Evolutionary conservation across 208 protist species (phyloP).

Genomic region (Acanthamoeba culbertsoni): DNA sequence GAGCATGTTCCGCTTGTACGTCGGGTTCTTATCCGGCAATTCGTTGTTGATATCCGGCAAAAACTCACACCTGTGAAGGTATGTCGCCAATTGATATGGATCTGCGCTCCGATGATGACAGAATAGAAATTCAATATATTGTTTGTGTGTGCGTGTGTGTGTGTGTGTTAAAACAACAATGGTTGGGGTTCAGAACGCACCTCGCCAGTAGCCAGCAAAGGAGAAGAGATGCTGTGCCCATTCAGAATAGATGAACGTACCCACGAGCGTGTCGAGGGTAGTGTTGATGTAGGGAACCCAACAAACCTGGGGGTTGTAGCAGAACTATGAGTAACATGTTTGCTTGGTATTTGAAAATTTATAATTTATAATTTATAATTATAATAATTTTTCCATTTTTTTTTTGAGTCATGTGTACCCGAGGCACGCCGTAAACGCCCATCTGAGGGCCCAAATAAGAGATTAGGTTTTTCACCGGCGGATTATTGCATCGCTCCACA

Average conservation of each 20-base stretch:
- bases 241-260: constrained; percentile 16
- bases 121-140: neutral
- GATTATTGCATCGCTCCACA: constrained; percentile 53
- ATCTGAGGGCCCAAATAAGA: constrained; percentile 23
- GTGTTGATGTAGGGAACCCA: neutral
- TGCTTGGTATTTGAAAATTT: too few species aligned
- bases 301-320: neutral
- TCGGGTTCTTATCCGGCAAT: neutral
- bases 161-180: neutral
- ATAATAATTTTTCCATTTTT: too few species aligned
- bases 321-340: neutral
- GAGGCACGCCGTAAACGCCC: constrained; percentile 52
- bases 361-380: too few species aligned
- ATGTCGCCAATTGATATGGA: constrained; percentile 35
- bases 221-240: constrained; percentile 29
- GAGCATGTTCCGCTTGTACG: constrained; percentile 37
- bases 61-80: constrained; percentile 6
- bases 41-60: constrained; percentile 59
- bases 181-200: neutral
- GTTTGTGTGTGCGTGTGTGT: neutral
- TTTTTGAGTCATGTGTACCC: too few species aligned
- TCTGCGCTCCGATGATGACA: too few species aligned
- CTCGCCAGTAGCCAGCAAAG: constrained; percentile 37
- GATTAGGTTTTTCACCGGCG: constrained; percentile 36
- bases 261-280: neutral